A percentile compares a stretch with the other conserved stretches of the same genome.
Conservation (phyloP, 2,329 filamentous ascomycete species). For the Xenoacremonium recifei region DNA sequence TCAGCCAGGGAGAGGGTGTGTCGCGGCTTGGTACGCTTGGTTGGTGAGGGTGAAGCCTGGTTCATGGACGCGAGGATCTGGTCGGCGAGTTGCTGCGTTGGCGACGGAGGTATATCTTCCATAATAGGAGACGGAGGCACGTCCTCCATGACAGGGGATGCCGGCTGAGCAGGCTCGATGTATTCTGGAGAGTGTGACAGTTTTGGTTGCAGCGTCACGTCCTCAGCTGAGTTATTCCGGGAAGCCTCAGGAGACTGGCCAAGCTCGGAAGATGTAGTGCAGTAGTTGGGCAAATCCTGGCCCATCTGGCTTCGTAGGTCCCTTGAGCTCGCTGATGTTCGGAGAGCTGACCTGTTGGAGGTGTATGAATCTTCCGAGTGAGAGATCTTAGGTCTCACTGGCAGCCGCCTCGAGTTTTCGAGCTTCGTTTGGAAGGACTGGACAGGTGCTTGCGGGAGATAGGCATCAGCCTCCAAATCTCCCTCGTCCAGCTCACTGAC, state of each 20-base stretch:
- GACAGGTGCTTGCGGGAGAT: constrained; percentile 16
- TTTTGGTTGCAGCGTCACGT: constrained; percentile 4
- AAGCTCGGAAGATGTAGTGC: constrained; percentile 11
- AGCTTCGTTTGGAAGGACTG: constrained; percentile 23
- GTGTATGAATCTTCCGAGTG: constrained; percentile 21
- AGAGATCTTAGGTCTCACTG: constrained; percentile 28
- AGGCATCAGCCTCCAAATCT: constrained; percentile 10
- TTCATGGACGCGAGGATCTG: constrained; percentile 56
- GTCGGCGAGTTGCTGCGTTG: constrained; percentile 53
- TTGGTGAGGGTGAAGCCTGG: constrained; percentile 55
- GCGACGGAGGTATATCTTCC: constrained; percentile 28
- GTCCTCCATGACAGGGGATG: constrained; percentile 12
- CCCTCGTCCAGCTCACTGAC: constrained; percentile 55
- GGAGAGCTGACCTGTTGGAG: constrained; percentile 10
- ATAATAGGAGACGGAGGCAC: constrained; percentile 11
- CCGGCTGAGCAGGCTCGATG: neutral
- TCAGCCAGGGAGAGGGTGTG: constrained; percentile 68
- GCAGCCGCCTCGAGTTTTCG: constrained; percentile 16
- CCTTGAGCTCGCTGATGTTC: constrained; percentile 11
- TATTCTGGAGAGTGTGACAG: constrained; percentile 6
- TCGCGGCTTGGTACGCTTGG: constrained; percentile 46
- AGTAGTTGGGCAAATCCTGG: constrained; percentile 11
- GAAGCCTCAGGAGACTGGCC: constrained; percentile 2
- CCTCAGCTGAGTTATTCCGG: constrained; percentile 8
- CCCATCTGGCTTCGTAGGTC: constrained; percentile 18